A percentile compares a stretch with the other conserved stretches of the same genome.
phyloP scores from a whole-genome alignment of 2,329 filamentous ascomycete genomes.

The Fusarium chlamydosporum region DNA sequence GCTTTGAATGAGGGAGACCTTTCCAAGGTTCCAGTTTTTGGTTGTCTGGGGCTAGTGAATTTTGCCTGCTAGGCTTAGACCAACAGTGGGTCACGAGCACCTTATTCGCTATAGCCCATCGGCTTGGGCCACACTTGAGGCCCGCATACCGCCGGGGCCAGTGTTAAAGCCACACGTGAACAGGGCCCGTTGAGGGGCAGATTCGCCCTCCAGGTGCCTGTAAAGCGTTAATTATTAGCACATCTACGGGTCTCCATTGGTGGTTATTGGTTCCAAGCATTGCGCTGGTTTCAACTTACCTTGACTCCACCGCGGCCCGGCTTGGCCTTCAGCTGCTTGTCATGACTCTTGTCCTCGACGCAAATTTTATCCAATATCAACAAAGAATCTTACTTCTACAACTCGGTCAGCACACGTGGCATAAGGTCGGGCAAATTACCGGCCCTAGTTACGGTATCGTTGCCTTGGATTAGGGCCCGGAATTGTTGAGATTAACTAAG shows the following conservation, averaged over 20 bases:
- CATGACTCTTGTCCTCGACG: conserved; percentile 32
- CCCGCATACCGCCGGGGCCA: conserved; percentile 25
- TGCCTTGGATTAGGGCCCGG: conserved; percentile 16
- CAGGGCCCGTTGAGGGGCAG: conserved; percentile 26
- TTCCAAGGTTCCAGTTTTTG: conserved; percentile 40
- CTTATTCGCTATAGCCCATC: conserved; percentile 36
- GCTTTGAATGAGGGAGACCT: conserved; percentile 42
- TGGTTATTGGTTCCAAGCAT: conserved; percentile 6
- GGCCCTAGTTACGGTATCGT: conserved; percentile 12
- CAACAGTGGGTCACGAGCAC: conserved; percentile 35
- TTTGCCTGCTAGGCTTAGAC: conserved; percentile 33
- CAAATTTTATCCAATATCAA: conserved; percentile 4
- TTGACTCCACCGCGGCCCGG: conserved; percentile 12
- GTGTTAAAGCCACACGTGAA: conserved; percentile 32
- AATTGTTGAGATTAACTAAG: conserved; percentile 29
- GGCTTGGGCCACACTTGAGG: conserved; percentile 32
- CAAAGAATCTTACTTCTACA: neutral
- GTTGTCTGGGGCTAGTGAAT: conserved; percentile 44
- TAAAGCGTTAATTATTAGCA: conserved; percentile 23
- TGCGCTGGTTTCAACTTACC: conserved; percentile 18
- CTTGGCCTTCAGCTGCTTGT: conserved; percentile 5
- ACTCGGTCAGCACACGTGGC: conserved; percentile 25
- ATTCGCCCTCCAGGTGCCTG: conserved; percentile 18
- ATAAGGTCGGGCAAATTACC: conserved; percentile 23
- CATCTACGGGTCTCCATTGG: conserved; percentile 6